phyloP scores from a whole-genome alignment of 495 filamentous ascomycete genomes.

The Penicillium atrosanguineum region DNA sequence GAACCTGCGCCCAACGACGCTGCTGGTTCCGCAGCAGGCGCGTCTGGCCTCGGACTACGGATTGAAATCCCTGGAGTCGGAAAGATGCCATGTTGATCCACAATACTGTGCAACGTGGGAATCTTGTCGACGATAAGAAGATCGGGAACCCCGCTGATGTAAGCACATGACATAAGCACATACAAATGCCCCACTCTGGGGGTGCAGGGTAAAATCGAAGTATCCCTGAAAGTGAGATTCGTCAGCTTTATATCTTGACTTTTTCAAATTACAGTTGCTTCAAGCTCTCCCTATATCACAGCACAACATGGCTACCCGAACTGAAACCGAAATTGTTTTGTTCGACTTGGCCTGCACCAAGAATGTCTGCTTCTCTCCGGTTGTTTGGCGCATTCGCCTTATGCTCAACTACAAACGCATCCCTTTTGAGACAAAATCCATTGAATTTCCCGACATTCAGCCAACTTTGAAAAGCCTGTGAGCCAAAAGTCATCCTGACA shows the following conservation, averaged over 20 bases:
- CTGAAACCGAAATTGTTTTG: slow-evolving; percentile 36
- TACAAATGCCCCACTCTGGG: too few species aligned
- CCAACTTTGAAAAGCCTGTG: too few species aligned
- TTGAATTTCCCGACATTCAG: too few species aligned
- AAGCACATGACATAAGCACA: not conserved
- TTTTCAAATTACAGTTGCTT: too few species aligned
- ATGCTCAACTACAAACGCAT: slow-evolving; percentile 41
- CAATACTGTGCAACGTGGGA: not conserved
- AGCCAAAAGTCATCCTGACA: too few species aligned
- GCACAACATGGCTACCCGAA: slow-evolving; percentile 19
- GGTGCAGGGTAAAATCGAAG: not conserved
- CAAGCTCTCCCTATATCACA: too few species aligned
- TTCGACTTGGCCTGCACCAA: slow-evolving; percentile 42
- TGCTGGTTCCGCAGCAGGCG: slow-evolving; percentile 49
- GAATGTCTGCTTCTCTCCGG: slow-evolving; percentile 39
- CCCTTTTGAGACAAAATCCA: too few species aligned
- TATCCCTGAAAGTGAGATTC: not conserved
- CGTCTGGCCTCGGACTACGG: slow-evolving; percentile 25
- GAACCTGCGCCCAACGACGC: slow-evolving; percentile 85
- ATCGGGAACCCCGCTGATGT: not conserved
- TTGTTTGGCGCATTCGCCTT: slow-evolving; percentile 42
- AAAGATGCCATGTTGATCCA: slow-evolving; percentile 31
- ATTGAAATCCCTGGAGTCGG: slow-evolving; percentile 31
- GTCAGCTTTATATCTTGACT: too few species aligned
- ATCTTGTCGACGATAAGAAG: not conserved